phyloP scores from a whole-genome alignment of 2,329 filamentous ascomycete genomes.

The Cytospora paraplurivora region DNA sequence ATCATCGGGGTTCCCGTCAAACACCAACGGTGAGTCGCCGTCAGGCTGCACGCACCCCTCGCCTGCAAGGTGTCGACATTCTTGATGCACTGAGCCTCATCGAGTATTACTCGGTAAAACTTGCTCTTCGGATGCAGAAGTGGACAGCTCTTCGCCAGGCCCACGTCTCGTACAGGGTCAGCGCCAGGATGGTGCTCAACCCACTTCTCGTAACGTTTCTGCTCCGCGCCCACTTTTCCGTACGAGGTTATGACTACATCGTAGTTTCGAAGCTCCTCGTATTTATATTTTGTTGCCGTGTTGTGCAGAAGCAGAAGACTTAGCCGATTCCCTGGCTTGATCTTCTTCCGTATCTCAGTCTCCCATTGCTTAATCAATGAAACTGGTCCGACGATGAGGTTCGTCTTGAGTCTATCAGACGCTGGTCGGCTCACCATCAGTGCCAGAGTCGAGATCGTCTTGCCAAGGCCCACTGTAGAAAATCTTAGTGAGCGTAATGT shows the following conservation, averaged over 20 bases:
- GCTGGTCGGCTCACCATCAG: conserved; percentile 73
- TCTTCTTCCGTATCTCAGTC: conserved; percentile 72
- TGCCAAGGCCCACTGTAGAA: conserved; percentile 71
- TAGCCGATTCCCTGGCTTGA: conserved; percentile 61
- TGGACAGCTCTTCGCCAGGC: conserved; percentile 48
- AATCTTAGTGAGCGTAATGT: not conserved
- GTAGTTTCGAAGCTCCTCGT: conserved; percentile 61
- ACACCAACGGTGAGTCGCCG: conserved; percentile 68
- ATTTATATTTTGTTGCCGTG: conserved; percentile 62
- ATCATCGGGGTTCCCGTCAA: conserved; percentile 87
- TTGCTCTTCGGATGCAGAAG: conserved; percentile 61
- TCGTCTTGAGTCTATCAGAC: conserved; percentile 64
- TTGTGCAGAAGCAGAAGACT: conserved; percentile 72
- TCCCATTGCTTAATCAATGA: conserved; percentile 84
- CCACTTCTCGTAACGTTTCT: conserved; percentile 61
- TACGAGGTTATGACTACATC: conserved; percentile 82
- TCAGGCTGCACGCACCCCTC: conserved; percentile 59
- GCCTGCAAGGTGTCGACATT: conserved; percentile 67
- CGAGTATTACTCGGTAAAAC: conserved; percentile 73
- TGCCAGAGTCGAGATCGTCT: conserved; percentile 80
- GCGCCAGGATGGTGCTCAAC: conserved; percentile 50
- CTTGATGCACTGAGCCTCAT: conserved; percentile 82
- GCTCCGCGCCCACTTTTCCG: conserved; percentile 68
- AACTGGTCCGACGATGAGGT: conserved; percentile 80
- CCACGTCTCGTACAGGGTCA: conserved; percentile 38